Evolutionary conservation across 306 rosid species (phyloP), one percentile per base, ranked within the genome.

Genomic region (Aeschynomene evenia): DNA sequence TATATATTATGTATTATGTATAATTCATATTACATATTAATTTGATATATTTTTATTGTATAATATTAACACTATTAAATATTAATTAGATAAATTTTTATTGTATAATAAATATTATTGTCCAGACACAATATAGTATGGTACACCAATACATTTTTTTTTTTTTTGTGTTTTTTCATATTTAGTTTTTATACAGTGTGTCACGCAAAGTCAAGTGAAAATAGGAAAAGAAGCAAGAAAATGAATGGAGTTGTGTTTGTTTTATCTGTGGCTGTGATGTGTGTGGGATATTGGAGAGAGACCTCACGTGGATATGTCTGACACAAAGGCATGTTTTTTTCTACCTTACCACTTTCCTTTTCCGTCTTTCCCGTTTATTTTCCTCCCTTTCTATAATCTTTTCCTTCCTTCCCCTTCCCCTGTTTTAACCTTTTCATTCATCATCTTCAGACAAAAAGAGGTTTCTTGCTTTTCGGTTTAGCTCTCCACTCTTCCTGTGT

Each of bases 381-480:
- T 58, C 49, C n/a, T n/a, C n/a, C n/a, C n/a, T 12, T 46, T 48
- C 33, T 50, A 12, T 18, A 23, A 6, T 63, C 62, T 39, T 63
- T 24, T 63, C 66, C 7, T 49, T 5, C 43, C 64, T 28, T 28
- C 21, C 58, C 66, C 64, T n/a, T n/a, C 55, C 40, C 9, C 58
- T 20, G 0, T 63, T 74, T n/a, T 64, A 31, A 43, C 66, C 66
- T 57, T 63, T 66, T 21, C 66, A n/a, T 46, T 64, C 73, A 45
- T 56, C 77, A 48, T 21, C 40, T 70, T 64, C 31, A 77, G 63
- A 71, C 63, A 72, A 36, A 58, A 71, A 4, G 65, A 78, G 74
- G 58, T 78, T 78, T 72, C 82, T 78, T 78, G 78, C 82, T 65
- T 71, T 72, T 36, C 29, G 78, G 82, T 65, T 71, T 78, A 71